Evolutionary conservation across 768 basidiomycete genomes (phyloP).

Genomic region (Tulasnella sp.): DNA sequence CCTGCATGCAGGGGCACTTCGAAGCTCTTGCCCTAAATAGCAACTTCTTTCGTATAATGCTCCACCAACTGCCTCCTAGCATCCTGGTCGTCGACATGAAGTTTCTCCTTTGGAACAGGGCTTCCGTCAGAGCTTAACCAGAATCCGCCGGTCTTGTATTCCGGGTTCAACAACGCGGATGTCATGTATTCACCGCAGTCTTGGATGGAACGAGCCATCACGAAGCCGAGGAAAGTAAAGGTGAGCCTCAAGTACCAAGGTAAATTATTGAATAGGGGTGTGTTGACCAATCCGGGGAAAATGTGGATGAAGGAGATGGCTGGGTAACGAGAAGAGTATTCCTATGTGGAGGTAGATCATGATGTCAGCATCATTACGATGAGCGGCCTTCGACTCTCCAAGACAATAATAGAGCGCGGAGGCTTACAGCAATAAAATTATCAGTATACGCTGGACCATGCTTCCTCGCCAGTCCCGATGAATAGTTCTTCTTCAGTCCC

Average conservation of each 20-base stretch:
- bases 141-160: slow-evolving; percentile 22
- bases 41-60: slow-evolving; percentile 7
- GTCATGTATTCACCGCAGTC: slow-evolving; percentile 27
- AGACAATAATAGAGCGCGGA: background rate
- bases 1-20: no score
- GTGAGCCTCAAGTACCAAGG: background rate
- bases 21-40: background rate
- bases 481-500: slow-evolving; percentile 29
- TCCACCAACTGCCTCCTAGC: background rate
- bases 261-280: background rate
- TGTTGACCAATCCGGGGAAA: slow-evolving; percentile 27
- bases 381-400: background rate
- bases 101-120: background rate
- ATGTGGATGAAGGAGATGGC: slow-evolving; percentile 27
- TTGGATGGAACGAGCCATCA: background rate
- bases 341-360: background rate
- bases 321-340: slow-evolving; percentile 25
- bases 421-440: slow-evolving; percentile 20
- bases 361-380: background rate
- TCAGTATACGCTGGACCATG: slow-evolving; percentile 16
- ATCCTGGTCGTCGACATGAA: background rate
- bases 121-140: slow-evolving; percentile 17
- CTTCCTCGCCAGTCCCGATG: background rate
- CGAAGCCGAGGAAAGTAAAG: background rate
- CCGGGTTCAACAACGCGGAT: background rate